Percentiles rank a stretch among this genome's conserved stretches.
Conservation (phyloP, 306 rosid species). For the Prunus persica region DNA sequence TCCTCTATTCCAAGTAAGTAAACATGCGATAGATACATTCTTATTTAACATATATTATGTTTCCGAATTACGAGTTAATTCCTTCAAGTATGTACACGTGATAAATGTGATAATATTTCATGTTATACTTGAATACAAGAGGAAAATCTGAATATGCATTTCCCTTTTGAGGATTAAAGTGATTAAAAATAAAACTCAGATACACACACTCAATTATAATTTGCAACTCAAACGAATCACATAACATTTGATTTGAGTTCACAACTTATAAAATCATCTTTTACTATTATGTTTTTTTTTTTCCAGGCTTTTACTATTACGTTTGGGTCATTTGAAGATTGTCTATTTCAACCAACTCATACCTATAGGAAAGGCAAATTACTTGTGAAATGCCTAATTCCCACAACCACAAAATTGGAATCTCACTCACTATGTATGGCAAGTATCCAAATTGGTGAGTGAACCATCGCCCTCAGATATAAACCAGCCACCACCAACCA, state of each 20-base stretch:
- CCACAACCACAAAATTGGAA: not conserved
- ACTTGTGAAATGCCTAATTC: not conserved
- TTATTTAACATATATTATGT: too few relatives aligned
- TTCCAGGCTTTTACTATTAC: too few relatives aligned
- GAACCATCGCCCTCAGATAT: not conserved
- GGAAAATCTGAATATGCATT: not conserved
- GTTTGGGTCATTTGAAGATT: not conserved
- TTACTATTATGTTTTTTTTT: too few relatives aligned
- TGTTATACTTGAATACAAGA: too few relatives aligned
- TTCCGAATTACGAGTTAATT: too few relatives aligned
- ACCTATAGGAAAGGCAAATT: not conserved
- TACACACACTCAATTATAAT: not conserved
- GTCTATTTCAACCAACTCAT: not conserved
- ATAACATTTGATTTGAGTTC: not conserved
- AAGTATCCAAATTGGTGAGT: conserved; percentile 1
- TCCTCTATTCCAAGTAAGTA: too few relatives aligned
- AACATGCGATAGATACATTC: too few relatives aligned
- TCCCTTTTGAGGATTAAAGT: too few relatives aligned
- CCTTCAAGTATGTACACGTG: too few relatives aligned
- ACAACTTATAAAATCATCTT: not conserved
- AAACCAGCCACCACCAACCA: conserved; percentile 16
- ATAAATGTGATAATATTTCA: too few relatives aligned
- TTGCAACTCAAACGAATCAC: not conserved
- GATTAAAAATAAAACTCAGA: not conserved
- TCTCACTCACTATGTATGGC: not conserved